phyloP scores from a whole-genome alignment of 495 filamentous ascomycete species.

The Apodospora peruviana region DNA sequence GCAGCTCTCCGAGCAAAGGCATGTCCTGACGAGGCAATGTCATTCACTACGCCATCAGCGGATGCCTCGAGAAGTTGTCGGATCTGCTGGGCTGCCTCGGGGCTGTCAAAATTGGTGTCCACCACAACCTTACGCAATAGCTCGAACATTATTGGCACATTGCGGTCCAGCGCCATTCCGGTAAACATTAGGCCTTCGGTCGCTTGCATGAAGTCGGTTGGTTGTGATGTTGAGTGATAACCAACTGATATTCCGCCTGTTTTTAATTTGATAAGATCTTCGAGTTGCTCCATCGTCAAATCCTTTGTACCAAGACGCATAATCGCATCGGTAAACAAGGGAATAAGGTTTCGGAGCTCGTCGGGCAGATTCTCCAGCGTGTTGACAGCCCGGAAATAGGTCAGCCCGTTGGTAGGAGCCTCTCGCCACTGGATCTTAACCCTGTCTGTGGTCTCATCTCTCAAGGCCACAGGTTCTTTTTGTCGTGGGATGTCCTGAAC shows the following conservation, averaged over 20 bases:
- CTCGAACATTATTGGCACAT: slow-evolving; percentile 86
- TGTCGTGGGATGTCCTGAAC: slow-evolving; percentile 81
- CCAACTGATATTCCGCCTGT: slow-evolving; percentile 85
- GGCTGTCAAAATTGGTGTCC: slow-evolving; percentile 83
- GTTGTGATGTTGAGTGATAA: slow-evolving; percentile 71
- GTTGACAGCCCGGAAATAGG: slow-evolving; percentile 90
- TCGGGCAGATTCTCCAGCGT: slow-evolving; percentile 72
- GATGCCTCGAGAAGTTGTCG: slow-evolving; percentile 77
- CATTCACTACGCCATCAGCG: slow-evolving; percentile 85
- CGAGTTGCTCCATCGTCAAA: slow-evolving; percentile 87
- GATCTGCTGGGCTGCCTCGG: slow-evolving; percentile 74
- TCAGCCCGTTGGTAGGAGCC: slow-evolving; percentile 89
- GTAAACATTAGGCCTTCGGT: slow-evolving; percentile 77
- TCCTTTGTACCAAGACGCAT: slow-evolving; percentile 86
- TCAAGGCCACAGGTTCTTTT: slow-evolving; percentile 63
- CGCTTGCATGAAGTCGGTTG: slow-evolving; percentile 59
- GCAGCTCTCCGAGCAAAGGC: slow-evolving; percentile 77
- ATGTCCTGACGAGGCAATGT: slow-evolving; percentile 82
- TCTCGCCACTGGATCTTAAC: slow-evolving; percentile 83
- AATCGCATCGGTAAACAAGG: slow-evolving; percentile 85
- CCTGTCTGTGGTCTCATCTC: slow-evolving; percentile 59
- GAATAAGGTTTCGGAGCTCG: slow-evolving; percentile 78
- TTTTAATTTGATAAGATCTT: slow-evolving; percentile 92
- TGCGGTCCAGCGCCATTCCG: slow-evolving; percentile 81
- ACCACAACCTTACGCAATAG: slow-evolving; percentile 70